phyloP scores from a whole-genome alignment of 306 rosid species.

The Canavalia gladiata region DNA sequence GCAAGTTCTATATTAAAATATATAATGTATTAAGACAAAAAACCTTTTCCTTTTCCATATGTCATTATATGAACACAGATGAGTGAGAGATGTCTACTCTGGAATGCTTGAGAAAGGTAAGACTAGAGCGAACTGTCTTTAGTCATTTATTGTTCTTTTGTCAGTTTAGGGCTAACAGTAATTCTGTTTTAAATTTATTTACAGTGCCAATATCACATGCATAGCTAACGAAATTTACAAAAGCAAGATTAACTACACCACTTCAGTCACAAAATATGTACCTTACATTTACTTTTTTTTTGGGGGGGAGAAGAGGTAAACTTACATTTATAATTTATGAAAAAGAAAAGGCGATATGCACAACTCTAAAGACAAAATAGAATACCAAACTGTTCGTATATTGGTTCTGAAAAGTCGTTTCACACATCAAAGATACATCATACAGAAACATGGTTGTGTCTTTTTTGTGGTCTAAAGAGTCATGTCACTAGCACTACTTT shows the following conservation, averaged over 20 bases:
- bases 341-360: neutral
- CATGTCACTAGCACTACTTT: constrained; percentile 23
- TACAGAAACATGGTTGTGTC: constrained; percentile 9
- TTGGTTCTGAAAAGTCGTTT: constrained; percentile 27
- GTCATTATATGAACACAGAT: neutral
- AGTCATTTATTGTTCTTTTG: constrained; percentile 45
- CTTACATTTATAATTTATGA: neutral
- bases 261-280: constrained; percentile 19
- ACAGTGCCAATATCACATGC: constrained; percentile 26
- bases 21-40: constrained; percentile 2
- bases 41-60: neutral
- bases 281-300: neutral
- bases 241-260: constrained; percentile 10
- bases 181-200: constrained; percentile 11
- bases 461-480: constrained; percentile 18
- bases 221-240: constrained; percentile 27
- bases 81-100: constrained; percentile 20
- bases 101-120: constrained; percentile 22
- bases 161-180: constrained; percentile 13
- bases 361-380: constrained; percentile 12
- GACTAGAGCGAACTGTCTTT: neutral
- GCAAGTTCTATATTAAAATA: neutral
- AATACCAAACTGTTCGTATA: neutral
- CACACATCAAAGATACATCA: constrained; percentile 23
- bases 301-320: neutral